A percentile compares a stretch with the other conserved stretches of the same genome.
Evolutionary conservation across 352 stramenopile species (phyloP).

Genomic region (Stephanocyclus meneghinianus): DNA sequence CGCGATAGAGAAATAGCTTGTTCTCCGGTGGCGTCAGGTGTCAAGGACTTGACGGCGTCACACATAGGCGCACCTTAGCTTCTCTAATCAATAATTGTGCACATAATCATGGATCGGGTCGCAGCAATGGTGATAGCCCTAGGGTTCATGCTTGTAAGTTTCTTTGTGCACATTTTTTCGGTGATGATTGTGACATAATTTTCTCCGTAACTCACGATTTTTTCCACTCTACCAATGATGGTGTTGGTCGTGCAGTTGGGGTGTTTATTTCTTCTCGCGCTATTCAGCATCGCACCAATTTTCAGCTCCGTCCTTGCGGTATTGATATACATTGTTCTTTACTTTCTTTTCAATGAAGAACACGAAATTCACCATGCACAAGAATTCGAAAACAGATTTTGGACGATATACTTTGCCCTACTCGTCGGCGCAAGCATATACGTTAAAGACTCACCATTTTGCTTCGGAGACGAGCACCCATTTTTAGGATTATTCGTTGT

Average conservation of each 20-base stretch:
- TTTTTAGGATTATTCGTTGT: conserved; percentile 68
- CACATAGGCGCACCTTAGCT: neutral
- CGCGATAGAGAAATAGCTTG: no score
- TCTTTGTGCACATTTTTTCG: neutral
- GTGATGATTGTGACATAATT: neutral
- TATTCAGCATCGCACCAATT: conserved; percentile 77
- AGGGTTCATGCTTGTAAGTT: conserved; percentile 68
- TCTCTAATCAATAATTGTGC: neutral
- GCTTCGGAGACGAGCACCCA: conserved; percentile 55
- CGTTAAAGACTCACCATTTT: conserved; percentile 89
- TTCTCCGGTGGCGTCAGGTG: no score
- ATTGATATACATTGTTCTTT: conserved; percentile 77
- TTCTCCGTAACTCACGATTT: neutral
- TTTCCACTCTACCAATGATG: neutral
- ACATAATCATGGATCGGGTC: conserved; percentile 74
- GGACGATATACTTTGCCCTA: conserved; percentile 92
- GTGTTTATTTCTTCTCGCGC: conserved; percentile 65
- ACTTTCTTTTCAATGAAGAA: conserved; percentile 81
- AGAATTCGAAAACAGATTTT: conserved; percentile 97
- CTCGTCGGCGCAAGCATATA: conserved; percentile 91
- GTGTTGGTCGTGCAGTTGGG: conserved; percentile 34
- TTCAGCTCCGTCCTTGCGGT: conserved; percentile 70
- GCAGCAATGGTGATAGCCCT: conserved; percentile 76
- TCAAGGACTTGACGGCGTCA: no score
- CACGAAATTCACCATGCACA: conserved; percentile 75